Evolutionary conservation across 345 rosid genomes (phyloP).

Genomic region (Euphorbia tirucalli): DNA sequence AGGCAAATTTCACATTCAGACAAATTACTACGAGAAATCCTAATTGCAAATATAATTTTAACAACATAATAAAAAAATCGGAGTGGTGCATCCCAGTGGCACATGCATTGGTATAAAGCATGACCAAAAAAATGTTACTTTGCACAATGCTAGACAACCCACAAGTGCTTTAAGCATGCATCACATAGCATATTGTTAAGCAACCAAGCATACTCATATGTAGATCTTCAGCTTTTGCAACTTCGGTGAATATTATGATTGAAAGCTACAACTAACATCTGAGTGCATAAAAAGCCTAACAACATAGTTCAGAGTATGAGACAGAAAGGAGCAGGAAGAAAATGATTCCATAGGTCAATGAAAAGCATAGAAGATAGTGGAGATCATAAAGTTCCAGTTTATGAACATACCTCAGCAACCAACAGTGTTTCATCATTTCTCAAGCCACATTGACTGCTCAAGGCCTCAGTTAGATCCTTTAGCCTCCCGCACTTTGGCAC

Average conservation of each 20-base stretch:
- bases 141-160: too few species aligned
- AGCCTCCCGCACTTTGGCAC: conserved; percentile 25
- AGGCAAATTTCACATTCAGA: not conserved
- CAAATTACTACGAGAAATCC: not conserved
- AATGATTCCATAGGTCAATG: not conserved
- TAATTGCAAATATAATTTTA: not conserved
- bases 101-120: too few species aligned
- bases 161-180: too few species aligned
- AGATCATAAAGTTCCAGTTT: not conserved
- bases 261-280: too few species aligned
- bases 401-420: conserved; percentile 24
- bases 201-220: too few species aligned
- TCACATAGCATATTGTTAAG: too few species aligned
- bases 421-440: conserved; percentile 22
- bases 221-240: too few species aligned
- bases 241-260: too few species aligned
- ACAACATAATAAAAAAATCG: not conserved
- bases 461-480: conserved; percentile 27
- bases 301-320: too few species aligned
- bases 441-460: conserved; percentile 25
- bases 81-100: not conserved
- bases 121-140: too few species aligned
- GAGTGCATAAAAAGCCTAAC: not conserved
- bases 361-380: not conserved
- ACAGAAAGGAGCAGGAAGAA: too few species aligned